phyloP scores from a whole-genome alignment of 768 basidiomycete genomes.

The Termitomyces sp. region DNA sequence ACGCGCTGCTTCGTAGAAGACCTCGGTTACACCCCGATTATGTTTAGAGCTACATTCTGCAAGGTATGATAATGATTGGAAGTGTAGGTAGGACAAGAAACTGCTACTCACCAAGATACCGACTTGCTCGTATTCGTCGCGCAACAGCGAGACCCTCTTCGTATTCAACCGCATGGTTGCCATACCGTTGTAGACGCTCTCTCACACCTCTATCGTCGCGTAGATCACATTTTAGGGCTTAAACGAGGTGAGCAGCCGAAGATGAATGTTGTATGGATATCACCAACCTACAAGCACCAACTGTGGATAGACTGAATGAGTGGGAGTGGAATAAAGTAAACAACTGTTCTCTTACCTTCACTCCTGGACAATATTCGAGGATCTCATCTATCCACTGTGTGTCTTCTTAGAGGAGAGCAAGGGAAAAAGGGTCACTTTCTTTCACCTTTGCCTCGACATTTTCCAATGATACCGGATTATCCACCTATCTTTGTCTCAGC shows the following conservation, averaged over 20 bases:
- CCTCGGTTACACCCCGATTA: slow-evolving; percentile 91
- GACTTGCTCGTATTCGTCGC: slow-evolving; percentile 85
- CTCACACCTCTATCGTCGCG: slow-evolving; percentile 75
- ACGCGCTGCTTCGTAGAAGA: slow-evolving; percentile 88
- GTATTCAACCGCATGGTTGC: slow-evolving; percentile 77
- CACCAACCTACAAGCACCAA: slow-evolving; percentile 84
- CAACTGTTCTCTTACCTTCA: slow-evolving; percentile 59
- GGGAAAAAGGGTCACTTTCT: not conserved
- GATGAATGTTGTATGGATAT: not conserved
- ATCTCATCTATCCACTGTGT: slow-evolving; percentile 91
- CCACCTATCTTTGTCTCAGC: slow-evolving; percentile 50
- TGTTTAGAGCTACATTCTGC: slow-evolving; percentile 97
- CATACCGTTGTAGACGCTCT: slow-evolving; percentile 70
- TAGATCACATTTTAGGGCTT: slow-evolving; percentile 94
- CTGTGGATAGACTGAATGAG: slow-evolving; percentile 33
- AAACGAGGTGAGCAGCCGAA: slow-evolving; percentile 4
- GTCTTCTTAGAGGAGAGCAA: not conserved
- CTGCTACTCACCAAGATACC: slow-evolving; percentile 83
- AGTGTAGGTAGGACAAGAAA: not conserved
- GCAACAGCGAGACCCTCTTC: slow-evolving; percentile 90
- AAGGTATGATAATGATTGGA: not conserved
- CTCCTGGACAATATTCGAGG: slow-evolving; percentile 89
- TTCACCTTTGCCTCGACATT: slow-evolving; percentile 90
- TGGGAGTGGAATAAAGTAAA: not conserved
- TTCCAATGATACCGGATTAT: slow-evolving; percentile 92